A percentile compares a stretch with the other conserved stretches of the same genome.
These are phyloP conservation scores for Mycena leptocephala DNA, from an alignment of 768 basidiomycete species.

Conservation along the genomic window DNA sequence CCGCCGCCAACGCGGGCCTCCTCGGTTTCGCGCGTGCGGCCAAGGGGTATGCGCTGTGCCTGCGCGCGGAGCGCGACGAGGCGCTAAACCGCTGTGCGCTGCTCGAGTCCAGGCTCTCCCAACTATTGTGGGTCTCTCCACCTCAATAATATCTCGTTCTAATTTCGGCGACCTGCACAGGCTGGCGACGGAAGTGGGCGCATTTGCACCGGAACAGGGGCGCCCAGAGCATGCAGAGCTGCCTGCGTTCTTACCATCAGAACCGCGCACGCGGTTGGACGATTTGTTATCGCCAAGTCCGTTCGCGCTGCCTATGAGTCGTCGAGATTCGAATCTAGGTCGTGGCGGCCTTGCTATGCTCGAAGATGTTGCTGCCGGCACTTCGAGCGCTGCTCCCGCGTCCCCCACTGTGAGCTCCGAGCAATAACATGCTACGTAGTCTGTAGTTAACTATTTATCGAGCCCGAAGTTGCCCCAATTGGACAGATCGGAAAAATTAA, in stretches of 20 bases:
- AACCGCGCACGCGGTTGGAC: background rate
- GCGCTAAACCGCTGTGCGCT: conserved; percentile 35
- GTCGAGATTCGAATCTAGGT: background rate
- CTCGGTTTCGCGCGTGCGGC: conserved; percentile 48
- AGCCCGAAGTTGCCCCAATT: no score
- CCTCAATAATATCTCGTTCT: background rate
- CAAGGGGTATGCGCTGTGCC: conserved; percentile 44
- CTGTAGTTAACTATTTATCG: no score
- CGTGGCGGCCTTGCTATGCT: no score
- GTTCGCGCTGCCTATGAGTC: background rate
- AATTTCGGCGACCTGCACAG: background rate
- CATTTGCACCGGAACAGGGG: background rate
- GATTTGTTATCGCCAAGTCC: background rate
- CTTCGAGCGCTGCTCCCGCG: background rate
- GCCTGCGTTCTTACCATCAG: background rate
- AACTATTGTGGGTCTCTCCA: conserved; percentile 39
- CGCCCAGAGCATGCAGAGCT: background rate
- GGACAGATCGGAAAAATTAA: no score
- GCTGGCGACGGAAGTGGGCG: background rate
- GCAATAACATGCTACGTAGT: no score
- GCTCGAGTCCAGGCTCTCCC: conserved; percentile 43
- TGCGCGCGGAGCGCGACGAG: conserved; percentile 45
- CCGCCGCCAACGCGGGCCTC: conserved; percentile 48
- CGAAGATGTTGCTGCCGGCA: no score
- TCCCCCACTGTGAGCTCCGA: background rate